Percentiles rank a stretch among this genome's conserved stretches.
phyloP scores from a whole-genome alignment of 2,329 filamentous ascomycete species.

The Bipolaris oryzae region DNA sequence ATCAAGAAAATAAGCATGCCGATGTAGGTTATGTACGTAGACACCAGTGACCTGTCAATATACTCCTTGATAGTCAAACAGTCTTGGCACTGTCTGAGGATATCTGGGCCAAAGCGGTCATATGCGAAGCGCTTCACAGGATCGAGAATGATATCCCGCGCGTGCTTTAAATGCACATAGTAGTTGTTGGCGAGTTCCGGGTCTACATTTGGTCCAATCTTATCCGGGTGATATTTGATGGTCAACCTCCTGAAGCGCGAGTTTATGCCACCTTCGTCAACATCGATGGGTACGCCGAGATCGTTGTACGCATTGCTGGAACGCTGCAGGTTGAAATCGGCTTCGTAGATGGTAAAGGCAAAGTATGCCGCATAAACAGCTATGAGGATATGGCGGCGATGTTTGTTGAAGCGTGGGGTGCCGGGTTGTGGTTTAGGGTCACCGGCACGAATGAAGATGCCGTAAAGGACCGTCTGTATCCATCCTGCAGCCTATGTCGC shows the following conservation, averaged over 20 bases:
- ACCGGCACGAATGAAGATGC: slow-evolving; percentile 86
- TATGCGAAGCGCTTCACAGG: slow-evolving; percentile 80
- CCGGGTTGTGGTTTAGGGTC: slow-evolving; percentile 75
- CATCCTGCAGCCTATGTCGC: slow-evolving; percentile 38
- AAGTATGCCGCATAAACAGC: slow-evolving; percentile 84
- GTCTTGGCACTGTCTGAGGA: slow-evolving; percentile 59
- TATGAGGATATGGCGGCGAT: slow-evolving; percentile 83
- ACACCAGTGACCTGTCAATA: slow-evolving; percentile 65
- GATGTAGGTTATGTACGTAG: slow-evolving; percentile 34
- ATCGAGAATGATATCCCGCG: slow-evolving; percentile 85
- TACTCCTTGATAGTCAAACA: slow-evolving; percentile 75
- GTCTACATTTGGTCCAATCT: slow-evolving; percentile 55
- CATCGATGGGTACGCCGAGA: slow-evolving; percentile 71
- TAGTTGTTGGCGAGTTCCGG: slow-evolving; percentile 51
- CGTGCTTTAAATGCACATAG: slow-evolving; percentile 84
- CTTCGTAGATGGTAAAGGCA: slow-evolving; percentile 89
- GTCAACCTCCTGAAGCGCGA: slow-evolving; percentile 76
- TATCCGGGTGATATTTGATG: slow-evolving; percentile 80
- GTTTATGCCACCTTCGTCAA: slow-evolving; percentile 78
- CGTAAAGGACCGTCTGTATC: slow-evolving; percentile 81
- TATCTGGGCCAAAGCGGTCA: slow-evolving; percentile 76
- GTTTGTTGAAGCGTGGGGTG: slow-evolving; percentile 69
- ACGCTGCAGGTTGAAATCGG: slow-evolving; percentile 77
- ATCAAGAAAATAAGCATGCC: slow-evolving; percentile 36
- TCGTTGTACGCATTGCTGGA: slow-evolving; percentile 79